Evolutionary conservation across 75 land plant genomes (phyloP).

Genomic region (Larix kaempferi): DNA sequence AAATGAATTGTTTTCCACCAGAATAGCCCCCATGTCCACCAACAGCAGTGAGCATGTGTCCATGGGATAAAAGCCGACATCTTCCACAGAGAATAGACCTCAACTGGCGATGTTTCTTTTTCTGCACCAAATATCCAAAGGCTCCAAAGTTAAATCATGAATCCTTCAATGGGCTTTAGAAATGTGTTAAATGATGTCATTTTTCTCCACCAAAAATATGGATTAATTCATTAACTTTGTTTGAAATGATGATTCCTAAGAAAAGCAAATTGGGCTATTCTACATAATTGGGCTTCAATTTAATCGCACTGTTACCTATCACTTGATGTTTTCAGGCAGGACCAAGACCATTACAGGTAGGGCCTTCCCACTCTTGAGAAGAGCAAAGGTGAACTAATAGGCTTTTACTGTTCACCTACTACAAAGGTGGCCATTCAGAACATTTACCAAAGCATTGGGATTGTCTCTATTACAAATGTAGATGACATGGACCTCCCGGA

Average conservation of each 20-base stretch:
- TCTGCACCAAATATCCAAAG: conserved; percentile 47
- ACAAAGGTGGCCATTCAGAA: no score
- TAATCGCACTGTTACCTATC: no score
- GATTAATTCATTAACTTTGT: background rate
- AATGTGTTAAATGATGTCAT: background rate
- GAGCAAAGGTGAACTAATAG: no score
- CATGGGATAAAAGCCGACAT: conserved; percentile 82
- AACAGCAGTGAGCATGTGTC: conserved; percentile 96
- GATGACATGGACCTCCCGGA: background rate
- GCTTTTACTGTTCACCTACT: no score
- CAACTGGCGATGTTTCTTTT: conserved; percentile 91
- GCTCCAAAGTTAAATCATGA: background rate
- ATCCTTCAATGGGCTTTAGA: background rate
- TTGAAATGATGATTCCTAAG: background rate
- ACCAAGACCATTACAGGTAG: no score
- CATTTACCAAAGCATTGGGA: background rate
- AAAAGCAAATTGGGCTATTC: background rate
- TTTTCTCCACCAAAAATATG: background rate
- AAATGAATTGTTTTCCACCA: conserved; percentile 85
- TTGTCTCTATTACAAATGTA: background rate
- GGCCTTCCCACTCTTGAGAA: no score
- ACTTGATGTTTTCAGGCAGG: no score
- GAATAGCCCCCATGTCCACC: conserved; percentile 96
- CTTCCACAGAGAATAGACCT: conserved; percentile 85
- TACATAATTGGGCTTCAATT: background rate